Evolutionary conservation across 352 stramenopile genomes (phyloP), one percentile per base, ranked within the genome.

Genomic region (Globisporangium radiosum): DNA sequence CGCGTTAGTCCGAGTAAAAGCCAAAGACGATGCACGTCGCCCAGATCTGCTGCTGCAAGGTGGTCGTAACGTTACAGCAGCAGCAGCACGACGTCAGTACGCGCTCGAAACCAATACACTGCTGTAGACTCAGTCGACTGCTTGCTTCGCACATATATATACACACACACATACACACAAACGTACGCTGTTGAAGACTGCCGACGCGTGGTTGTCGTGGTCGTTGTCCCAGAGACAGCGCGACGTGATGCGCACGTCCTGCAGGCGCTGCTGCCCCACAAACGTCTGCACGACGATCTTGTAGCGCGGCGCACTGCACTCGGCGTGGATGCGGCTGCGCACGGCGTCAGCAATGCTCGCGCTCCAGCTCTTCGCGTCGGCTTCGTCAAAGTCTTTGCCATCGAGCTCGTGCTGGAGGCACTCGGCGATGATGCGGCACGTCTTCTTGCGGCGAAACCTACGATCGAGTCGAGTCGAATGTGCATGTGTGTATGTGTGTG

Each of bases 201-300:
- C 88, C 1, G 80, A 93, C 4, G 92, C 81, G 66, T 98, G 95
- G 68, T 98, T 98, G 76, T 98, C 94, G 56, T 88, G 82, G 52
- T 92, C 72, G 39, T 89, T 96, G 70, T 98, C 88, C 92, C 94
- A 98, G 7, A 98, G 75, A 54, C 94, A 98, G 40, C 92, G 75
- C 57, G 88, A 97, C 3, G 92, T 88, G 64, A 98, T 95, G 40
- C 78, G 78, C 39, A 98, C 86, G 48, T 97, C 94, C 64, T 98
- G 94, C 59, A 98, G 79, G 61, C 87, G 90, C 67, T 94, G 89
- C 71, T 98, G 78, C 15, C 95, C 95, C 57, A 98, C 87, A 45
- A 96, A 98, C 25, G 94, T 88, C 70, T 98, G 94, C 38, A 97
- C 92, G 36, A 98, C 72, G 48, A 98, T 72, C 62, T 98, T 98